Percentiles rank a stretch among this genome's conserved stretches.
phyloP scores from a whole-genome alignment of 2,329 filamentous ascomycete genomes.

The Shiraia bambusicola region DNA sequence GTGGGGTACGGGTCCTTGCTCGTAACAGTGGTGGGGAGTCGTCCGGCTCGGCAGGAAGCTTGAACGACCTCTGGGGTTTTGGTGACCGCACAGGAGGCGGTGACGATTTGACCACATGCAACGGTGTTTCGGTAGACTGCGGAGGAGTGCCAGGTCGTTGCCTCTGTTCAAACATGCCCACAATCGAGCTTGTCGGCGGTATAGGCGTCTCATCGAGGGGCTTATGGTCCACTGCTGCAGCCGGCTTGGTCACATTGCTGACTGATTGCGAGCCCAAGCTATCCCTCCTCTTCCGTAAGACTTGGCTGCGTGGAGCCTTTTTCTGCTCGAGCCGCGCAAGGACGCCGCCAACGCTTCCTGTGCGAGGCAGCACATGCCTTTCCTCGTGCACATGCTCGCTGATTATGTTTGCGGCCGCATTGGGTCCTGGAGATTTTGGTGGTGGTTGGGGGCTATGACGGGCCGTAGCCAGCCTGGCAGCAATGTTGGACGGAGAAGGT shows the following conservation, averaged over 20 bases:
- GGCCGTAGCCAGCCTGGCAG: constrained; percentile 63
- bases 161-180: constrained; percentile 67
- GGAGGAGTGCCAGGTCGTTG: constrained; percentile 24
- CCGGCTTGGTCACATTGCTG: constrained; percentile 8
- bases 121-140: constrained; percentile 14
- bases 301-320: constrained; percentile 13
- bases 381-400: constrained; percentile 28
- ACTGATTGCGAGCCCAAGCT: constrained; percentile 19
- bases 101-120: constrained; percentile 23
- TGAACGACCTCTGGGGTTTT: constrained; percentile 43
- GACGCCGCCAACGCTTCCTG: constrained; percentile 38
- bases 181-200: constrained; percentile 63
- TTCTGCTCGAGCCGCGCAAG: constrained; percentile 34
- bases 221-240: constrained; percentile 20
- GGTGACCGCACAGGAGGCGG: constrained; percentile 44
- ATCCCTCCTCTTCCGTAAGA: constrained; percentile 16
- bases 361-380: constrained; percentile 32
- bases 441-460: constrained; percentile 54
- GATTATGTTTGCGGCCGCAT: constrained; percentile 11
- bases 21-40: constrained; percentile 20
- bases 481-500: constrained; percentile 62
- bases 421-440: constrained; percentile 18
- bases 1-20: constrained; percentile 25
- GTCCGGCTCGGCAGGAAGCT: constrained; percentile 30
- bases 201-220: constrained; percentile 60